phyloP scores from a whole-genome alignment of 106 monocot genomes.

The Apostasia ramifera region DNA sequence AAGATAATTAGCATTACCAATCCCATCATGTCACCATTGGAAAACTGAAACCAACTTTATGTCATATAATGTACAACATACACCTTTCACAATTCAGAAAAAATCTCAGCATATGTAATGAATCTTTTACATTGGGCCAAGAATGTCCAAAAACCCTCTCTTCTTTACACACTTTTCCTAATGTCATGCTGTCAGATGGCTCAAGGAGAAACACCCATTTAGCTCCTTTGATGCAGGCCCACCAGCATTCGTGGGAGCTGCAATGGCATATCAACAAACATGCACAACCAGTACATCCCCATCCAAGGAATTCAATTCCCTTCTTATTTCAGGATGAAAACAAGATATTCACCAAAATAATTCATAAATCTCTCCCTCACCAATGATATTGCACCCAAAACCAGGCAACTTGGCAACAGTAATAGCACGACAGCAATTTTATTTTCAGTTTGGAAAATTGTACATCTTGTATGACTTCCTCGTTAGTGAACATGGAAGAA shows the following conservation, averaged over 20 bases:
- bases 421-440: constrained; percentile 6
- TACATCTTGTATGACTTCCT: background rate
- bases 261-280: background rate
- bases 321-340: constrained; percentile 7
- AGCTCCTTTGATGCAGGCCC: background rate
- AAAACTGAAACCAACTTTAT: no score
- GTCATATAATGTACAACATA: no score
- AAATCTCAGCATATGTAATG: background rate
- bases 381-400: constrained; percentile 1
- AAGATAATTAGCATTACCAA: no score
- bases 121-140: background rate
- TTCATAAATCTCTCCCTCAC: constrained; percentile 2
- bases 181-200: background rate
- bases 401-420: constrained; percentile 3
- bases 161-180: constrained; percentile 1
- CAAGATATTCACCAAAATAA: background rate
- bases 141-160: background rate
- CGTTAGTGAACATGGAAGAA: background rate
- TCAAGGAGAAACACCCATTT: background rate
- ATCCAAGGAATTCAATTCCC: background rate
- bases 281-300: constrained; percentile 1
- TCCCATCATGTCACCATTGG: no score
- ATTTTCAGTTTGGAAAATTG: constrained; percentile 3
- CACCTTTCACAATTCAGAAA: no score
- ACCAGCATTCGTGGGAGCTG: background rate